Evolutionary conservation across 805 yeast species (phyloP), one percentile per base, ranked within the genome.

Genomic region (Cyberlindnera euphorbiae): DNA sequence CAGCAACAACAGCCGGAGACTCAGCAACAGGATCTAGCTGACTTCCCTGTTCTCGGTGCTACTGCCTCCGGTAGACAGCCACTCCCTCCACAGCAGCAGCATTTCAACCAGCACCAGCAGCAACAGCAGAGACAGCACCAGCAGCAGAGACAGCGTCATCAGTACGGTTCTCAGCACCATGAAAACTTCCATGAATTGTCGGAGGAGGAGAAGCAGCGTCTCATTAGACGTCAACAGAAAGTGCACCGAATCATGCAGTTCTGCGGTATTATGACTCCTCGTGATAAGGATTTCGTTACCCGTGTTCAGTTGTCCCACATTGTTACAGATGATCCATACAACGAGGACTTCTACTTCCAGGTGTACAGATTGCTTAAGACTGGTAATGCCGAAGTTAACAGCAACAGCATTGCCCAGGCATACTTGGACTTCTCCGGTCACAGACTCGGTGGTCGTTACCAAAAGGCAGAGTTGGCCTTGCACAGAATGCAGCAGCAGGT

Each of bases 401-500:
- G 73, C 49, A 85, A 80, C 58, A 75, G 83, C n/a, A 82, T 89
- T 67, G 96, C 96, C 6, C 85, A 85, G 56, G 93, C 95, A 10
- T 89, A 89, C 54, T 66, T 88, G 56, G 93, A 86, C 53, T 94
- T 83, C 58, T 81, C 95, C 40, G 95, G 96, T 35, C 95, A 86
- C 62, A 76, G 93, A 62, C 67, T 85, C 38, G 95, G 95, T 51
- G 94, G 94, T 34, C 77, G 88, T 59, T 69, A 78, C 45, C 82
- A 79, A 62, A 71, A 90, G 58, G 90, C 89, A 8, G 95, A 86
- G 60, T 79, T 87, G 46, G 96, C 96, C 1, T 71, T 89, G 53
- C 96, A 86, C 67, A 80, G 97, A 69, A 86, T 93, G 96, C 97
- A 90, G 64, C 96, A 88, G 59, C 97, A 90, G 66, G 96, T 90